Evolutionary conservation across 75 land plant species (phyloP), one percentile per base, ranked within the genome.

Genomic region (Selaginella tamariscina): DNA sequence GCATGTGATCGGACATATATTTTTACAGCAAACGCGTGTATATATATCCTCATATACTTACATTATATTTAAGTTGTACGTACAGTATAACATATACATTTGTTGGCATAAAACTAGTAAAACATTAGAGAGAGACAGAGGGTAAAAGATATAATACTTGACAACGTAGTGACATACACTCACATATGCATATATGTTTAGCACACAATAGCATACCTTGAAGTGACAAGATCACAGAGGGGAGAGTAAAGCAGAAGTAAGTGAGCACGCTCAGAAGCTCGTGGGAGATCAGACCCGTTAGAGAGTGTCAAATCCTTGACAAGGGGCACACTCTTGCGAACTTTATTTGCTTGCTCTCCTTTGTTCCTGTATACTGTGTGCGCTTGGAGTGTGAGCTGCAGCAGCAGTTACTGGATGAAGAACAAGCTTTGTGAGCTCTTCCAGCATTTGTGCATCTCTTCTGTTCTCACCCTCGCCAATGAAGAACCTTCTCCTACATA

Each of bases 401-500:
- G 77, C 62, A 23, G 81, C 81, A 24, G 85, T 85, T n/a, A 81
- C 81, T 30, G 82, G 70, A 78, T 89, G 86, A 55, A 89, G 76
- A 30, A 75, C 75, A 29, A 94, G 72, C 31, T 80, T 74, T 26
- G 86, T 86, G 27, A 89, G 84, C 70, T 85, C 96, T 65, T 83
- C 72, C 64, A 94, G 91, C 8, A 89, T 70, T 69, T 32, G 81
- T 22, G 56, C 2, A 83, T 56, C 71, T 94, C 98, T 33, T 89
- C 85, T 31, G 79, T 71, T 55, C 88, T 86, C 23, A 80, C 79
- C 56, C 67, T 11, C 29, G 98, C 96, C 55, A 89, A 32, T 31
- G 74, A 74, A 28, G 73, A 77, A 27, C 79, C 88, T 70, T 87
- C 98, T 94, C n/a, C n/a, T n/a, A n/a, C n/a, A n/a, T n/a, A n/a